These are phyloP conservation scores for Jasminum sambac DNA, from an alignment of 257 asterid genomes.

Conservation along the genomic window DNA sequence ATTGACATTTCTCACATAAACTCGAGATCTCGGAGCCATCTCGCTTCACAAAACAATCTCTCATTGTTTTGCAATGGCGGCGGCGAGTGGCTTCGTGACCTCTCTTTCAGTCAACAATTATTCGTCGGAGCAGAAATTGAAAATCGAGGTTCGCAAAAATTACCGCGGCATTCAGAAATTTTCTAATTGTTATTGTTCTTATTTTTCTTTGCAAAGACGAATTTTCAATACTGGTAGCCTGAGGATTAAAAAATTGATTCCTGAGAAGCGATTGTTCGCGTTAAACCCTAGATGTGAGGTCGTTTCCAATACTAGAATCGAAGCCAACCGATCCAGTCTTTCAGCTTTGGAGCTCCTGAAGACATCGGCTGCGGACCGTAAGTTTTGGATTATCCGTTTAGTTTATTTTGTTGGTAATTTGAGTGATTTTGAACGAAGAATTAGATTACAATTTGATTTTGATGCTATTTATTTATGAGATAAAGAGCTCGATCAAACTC, in stretches of 20 bases:
- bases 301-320: slow-evolving; percentile 31
- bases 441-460: not conserved
- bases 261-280: slow-evolving; percentile 28
- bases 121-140: slow-evolving; percentile 18
- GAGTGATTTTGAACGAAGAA: not conserved
- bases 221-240: slow-evolving; percentile 13
- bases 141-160: slow-evolving; percentile 25
- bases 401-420: not conserved
- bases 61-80: slow-evolving; percentile 42
- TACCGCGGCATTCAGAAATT: slow-evolving; percentile 23
- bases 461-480: slow-evolving; percentile 9
- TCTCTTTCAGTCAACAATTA: slow-evolving; percentile 17
- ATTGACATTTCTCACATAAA: slow-evolving; percentile 9
- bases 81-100: slow-evolving; percentile 40
- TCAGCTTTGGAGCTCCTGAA: slow-evolving; percentile 81
- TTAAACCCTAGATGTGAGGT: slow-evolving; percentile 53
- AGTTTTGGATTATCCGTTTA: slow-evolving; percentile 23
- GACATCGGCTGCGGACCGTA: slow-evolving; percentile 74
- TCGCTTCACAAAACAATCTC: slow-evolving; percentile 24
- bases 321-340: slow-evolving; percentile 50
- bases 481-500: slow-evolving; percentile 5
- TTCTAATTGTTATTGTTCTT: slow-evolving; percentile 32
- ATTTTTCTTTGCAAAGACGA: slow-evolving; percentile 33
- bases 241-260: slow-evolving; percentile 30
- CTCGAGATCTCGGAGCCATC: slow-evolving; percentile 28